These are phyloP conservation scores for Phragmites australis DNA, from an alignment of 176 grass and related monocot species.

Conservation along the genomic window DNA sequence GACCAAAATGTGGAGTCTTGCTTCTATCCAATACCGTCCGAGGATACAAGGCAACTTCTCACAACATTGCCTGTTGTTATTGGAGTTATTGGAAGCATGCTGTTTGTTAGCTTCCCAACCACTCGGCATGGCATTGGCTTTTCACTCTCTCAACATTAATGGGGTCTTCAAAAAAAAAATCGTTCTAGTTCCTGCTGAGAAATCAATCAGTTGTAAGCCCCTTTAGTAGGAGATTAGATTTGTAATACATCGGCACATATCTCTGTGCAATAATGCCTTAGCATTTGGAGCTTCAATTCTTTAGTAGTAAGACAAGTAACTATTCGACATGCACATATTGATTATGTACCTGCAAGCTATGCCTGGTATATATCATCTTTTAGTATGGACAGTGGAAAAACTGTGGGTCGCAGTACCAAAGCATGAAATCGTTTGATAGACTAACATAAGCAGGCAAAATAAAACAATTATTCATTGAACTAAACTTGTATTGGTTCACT, in stretches of 20 bases:
- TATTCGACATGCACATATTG: neutral
- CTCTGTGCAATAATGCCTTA: constrained; percentile 16
- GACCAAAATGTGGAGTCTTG: constrained; percentile 69
- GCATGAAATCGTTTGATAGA: neutral
- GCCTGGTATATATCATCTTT: neutral
- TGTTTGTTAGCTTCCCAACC: constrained; percentile 79
- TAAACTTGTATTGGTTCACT: neutral
- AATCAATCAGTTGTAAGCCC: constrained; percentile 11
- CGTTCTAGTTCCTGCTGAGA: constrained; percentile 18
- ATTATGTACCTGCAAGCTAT: constrained; percentile 1
- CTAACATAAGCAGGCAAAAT: neutral
- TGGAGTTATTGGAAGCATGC: constrained; percentile 62
- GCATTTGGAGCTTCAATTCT: neutral
- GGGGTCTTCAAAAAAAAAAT: constrained; percentile 5
- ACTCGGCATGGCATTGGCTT: constrained; percentile 68
- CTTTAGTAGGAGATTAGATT: constrained; percentile 1
- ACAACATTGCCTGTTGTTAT: constrained; percentile 56
- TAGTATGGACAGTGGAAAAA: neutral
- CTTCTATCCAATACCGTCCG: constrained; percentile 55
- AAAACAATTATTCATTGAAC: neutral
- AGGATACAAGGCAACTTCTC: constrained; percentile 58
- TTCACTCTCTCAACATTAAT: constrained; percentile 48
- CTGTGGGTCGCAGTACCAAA: neutral
- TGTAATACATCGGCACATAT: neutral
- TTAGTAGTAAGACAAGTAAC: neutral